Conservation (phyloP, 1,284 basidiomycete genomes). For the Macrocystidia cucumis region DNA sequence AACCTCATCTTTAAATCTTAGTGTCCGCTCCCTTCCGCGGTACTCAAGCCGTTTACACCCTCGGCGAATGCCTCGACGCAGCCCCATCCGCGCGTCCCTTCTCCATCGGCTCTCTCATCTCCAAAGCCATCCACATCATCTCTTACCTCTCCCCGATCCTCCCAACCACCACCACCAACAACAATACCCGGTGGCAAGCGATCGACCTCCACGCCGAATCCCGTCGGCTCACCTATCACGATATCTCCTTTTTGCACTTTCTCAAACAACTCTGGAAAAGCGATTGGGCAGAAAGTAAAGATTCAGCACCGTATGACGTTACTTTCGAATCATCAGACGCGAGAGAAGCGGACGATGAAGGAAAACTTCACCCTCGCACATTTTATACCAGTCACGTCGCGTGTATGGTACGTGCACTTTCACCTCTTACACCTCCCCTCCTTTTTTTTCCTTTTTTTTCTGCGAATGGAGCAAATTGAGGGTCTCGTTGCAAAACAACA, state of each 20-base stretch:
- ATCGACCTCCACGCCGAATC: slow-evolving; percentile 39
- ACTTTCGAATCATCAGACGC: slow-evolving; percentile 39
- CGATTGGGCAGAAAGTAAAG: slow-evolving; percentile 40
- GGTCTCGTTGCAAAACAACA: no score
- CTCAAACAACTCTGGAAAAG: slow-evolving; percentile 35
- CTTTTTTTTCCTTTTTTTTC: no score
- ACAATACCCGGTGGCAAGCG: no score
- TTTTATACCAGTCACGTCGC: slow-evolving; percentile 38
- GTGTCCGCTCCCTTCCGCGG: slow-evolving; percentile 44
- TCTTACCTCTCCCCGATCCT: slow-evolving; percentile 36
- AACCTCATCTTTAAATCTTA: no score
- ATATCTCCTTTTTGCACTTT: slow-evolving; percentile 25
- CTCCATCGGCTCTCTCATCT: slow-evolving; percentile 31
- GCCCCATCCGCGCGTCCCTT: slow-evolving; percentile 33
- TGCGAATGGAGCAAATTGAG: no score
- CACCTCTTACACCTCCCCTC: no score
- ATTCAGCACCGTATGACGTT: slow-evolving; percentile 39
- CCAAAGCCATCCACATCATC: slow-evolving; percentile 31
- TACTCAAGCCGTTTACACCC: slow-evolving; percentile 37
- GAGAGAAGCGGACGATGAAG: slow-evolving; percentile 33
- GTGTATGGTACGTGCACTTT: no score
- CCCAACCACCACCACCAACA: slow-evolving; percentile 19
- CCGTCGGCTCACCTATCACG: slow-evolving; percentile 29
- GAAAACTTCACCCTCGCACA: slow-evolving; percentile 24
- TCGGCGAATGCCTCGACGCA: slow-evolving; percentile 34